Base-by-base conservation (phyloP, 2,329 filamentous ascomycete genomes). In the Beauveria scarabaeidicola region DNA sequence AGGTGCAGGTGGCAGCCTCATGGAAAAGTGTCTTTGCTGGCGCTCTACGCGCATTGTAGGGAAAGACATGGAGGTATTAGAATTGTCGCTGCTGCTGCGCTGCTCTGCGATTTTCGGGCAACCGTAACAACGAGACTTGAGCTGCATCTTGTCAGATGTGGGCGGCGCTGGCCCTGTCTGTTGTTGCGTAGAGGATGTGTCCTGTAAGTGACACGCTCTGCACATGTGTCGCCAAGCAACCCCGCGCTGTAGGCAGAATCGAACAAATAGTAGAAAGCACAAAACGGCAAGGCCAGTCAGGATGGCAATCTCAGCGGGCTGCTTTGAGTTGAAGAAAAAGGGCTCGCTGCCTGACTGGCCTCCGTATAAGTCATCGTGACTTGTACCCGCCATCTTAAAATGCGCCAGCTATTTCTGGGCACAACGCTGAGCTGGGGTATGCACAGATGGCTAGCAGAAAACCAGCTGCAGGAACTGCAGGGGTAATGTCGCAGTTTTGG, bases 1-100 rank as follows among this genome's bases (percentile, higher is more conserved):
- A 59, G 76, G 75, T 48, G 79, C 76, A 53, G 74, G 78, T 55
- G 75, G 75, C 58, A 72, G 73, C 48, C 74, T 72, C 52, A 72
- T 68, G 61, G 74, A 67, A 62, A 74, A 61, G 43, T 67, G 66
- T 53, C 67, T 66, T 58, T 67, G 65, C 8, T 40, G 50, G 50
- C 57, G 50, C 32, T 27, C 40, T 21, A 29, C 29, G 50, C 50
- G 29, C 27, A 29, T 32, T 3, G 43, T 23, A 21, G 50, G 6
- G 21, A n/a, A 25, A 21, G 41, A 15, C n/a, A 23, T 29, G 11
- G 44, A 25, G 19, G 15, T 15, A 15, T 32, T 15, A 10, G 44
- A 27, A 6, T 53, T 25, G 41, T 29, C 23, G 36, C 5, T 15
- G 40, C 32, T 41, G 32, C 43, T 23, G 51, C 15, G 32, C 11